A percentile compares a stretch with the other conserved stretches of the same genome.
phyloP scores from a whole-genome alignment of 169 alveolate species.

The Blepharisma undulans region DNA sequence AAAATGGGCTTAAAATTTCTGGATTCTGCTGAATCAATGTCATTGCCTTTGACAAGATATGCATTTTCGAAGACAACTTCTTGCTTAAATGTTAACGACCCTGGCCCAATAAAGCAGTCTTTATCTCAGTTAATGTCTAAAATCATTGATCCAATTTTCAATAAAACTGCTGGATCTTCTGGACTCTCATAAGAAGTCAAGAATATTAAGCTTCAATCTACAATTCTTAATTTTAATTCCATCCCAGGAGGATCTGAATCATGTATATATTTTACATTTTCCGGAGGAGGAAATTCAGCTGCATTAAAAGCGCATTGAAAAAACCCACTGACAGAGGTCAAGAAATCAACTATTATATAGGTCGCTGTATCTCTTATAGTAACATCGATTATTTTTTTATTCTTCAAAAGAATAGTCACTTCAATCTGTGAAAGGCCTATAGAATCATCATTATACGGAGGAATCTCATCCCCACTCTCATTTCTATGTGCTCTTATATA shows the following conservation, averaged over 20 bases:
- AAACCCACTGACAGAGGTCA: neutral
- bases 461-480: neutral
- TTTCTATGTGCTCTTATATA: neutral
- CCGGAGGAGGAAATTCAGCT: neutral
- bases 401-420: neutral
- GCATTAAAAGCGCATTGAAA: conserved; percentile 20
- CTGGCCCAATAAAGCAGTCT: conserved; percentile 16
- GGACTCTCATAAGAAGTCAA: neutral
- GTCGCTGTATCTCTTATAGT: neutral
- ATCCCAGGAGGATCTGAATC: conserved; percentile 2
- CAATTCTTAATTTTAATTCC: neutral
- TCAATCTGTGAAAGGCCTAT: neutral
- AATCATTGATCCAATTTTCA: neutral
- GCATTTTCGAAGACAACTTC: neutral
- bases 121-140: neutral
- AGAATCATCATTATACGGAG: neutral
- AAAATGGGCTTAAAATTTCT: neutral
- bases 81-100: neutral
- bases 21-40: neutral
- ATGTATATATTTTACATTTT: neutral
- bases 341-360: neutral
- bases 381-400: neutral
- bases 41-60: neutral
- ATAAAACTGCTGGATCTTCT: neutral
- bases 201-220: neutral